Base-by-base conservation (phyloP, 768 basidiomycete genomes). In the Mycena belliarum region DNA sequence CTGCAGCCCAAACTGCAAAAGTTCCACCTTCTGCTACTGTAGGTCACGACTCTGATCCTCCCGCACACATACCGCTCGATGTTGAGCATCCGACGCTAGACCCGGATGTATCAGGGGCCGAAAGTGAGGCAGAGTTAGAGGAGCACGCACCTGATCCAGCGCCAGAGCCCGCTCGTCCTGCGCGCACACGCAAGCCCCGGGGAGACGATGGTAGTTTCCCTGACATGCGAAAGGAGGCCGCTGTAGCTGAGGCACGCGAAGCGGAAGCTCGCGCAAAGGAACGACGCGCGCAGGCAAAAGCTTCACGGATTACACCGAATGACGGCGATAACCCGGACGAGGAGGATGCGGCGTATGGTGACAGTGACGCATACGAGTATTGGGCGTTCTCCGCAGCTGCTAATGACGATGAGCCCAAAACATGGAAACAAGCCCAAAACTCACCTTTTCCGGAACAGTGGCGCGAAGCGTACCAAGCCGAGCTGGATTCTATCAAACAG, bases 401-500 rank as follows among this genome's bases (percentile, higher is more conserved):
- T 6, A 28, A 20, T 8, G 52, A 46, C 18, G 44, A 53, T 46
- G 52, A 53, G 44, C 52, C 52, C 8, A 53, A 53, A 44, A 53
- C 52, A 5, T 53, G 52, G 52, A 40, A 40, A 20, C 38, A 40
- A n/a, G 38, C 38, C 6, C 38, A 40, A 40, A 40, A 20, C 38
- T 40, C 38, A n/a, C 38, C n/a, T n/a, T 40, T 40, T 10, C 20
- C 38, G 3, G 38, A n/a, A 5, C n/a, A 40, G 20, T 40, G 38
- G 51, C 23, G 51, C 15, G 20, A 21, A 8, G 51, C 51, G 9
- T 52, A 52, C 12, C 28, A 52, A 12, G 51, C 51, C 4, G 51
- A 52, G 12, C 41, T 52, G 14, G 41, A 52, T 5, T 21, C 52
- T 18, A 53, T 53, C 52, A 33, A 53, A 20, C 32, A 44, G 0